A percentile compares a stretch with the other conserved stretches of the same genome.
Conservation (phyloP, 2,329 filamentous ascomycete species). For the Cryphonectria nitschkei region DNA sequence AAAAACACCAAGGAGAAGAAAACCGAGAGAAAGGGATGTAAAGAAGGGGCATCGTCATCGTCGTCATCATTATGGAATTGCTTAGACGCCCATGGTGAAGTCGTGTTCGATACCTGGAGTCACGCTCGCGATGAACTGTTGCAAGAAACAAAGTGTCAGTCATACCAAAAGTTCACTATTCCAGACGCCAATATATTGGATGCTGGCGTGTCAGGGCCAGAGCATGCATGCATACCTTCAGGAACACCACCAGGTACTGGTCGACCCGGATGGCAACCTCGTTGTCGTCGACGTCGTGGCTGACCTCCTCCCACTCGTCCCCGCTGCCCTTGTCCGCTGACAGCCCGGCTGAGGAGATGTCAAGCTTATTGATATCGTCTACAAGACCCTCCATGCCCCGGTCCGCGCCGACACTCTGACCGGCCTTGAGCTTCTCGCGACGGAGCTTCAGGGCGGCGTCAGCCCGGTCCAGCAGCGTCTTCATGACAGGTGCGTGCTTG, state of each 20-base stretch:
- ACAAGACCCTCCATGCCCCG: constrained; percentile 83
- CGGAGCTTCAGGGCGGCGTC: constrained; percentile 91
- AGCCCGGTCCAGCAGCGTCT: constrained; percentile 90
- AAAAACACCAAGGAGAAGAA: neutral
- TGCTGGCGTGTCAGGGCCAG: neutral
- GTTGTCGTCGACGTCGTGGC: constrained; percentile 65
- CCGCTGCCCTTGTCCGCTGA: constrained; percentile 53
- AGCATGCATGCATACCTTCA: constrained; percentile 64
- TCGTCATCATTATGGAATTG: neutral
- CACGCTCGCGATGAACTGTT: constrained; percentile 78
- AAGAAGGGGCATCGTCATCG: neutral
- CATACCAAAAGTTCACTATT: neutral
- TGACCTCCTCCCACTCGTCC: constrained; percentile 70
- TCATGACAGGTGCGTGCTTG: constrained; percentile 98
- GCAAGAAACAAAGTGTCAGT: constrained; percentile 32
- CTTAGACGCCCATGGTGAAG: constrained; percentile 91
- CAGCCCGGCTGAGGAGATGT: constrained; percentile 49
- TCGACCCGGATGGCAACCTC: constrained; percentile 86
- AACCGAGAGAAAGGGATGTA: neutral
- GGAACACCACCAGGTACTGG: constrained; percentile 84
- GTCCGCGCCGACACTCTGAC: constrained; percentile 54
- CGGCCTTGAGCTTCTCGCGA: constrained; percentile 74
- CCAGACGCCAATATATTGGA: neutral
- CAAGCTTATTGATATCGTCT: constrained; percentile 73
- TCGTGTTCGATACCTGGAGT: constrained; percentile 98